Evolutionary conservation across 129 eudicot genomes (phyloP), one percentile per base, ranked within the genome.

Genomic region (Tagetes patula): DNA sequence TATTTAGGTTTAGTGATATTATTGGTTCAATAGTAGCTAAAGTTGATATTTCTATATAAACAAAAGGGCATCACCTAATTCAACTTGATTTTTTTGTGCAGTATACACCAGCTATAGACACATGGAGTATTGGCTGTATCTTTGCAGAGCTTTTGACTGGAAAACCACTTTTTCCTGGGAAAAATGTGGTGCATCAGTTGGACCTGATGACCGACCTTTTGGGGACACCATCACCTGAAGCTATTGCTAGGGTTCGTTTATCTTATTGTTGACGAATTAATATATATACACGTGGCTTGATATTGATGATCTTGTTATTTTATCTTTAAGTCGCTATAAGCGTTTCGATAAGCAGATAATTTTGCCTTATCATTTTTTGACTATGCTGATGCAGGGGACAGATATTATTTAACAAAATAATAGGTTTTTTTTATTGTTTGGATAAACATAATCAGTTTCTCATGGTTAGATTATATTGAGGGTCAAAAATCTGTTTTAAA

Each of bases 41-140:
- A 49, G 33, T 45, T 66, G 65, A 1, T 39, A 6, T 3, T 30
- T 32, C 20, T 8, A 39, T 49, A 8, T 50, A 76, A 68, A 68
- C 43, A 46, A 20, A 75, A 65, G 41, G 3, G 1, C 30, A 67
- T 33, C 5, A 8, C 30, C 14, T 39, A 1, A 62, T 14, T 40
- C 59, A 50, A 71, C 61, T 66, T 37, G 56, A 52, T 40, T 11
- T 49, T 39, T 39, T 39, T 71, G 10, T 89, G 70, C 95, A 93
- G 98, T 93, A 93, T 70, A 93, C 98, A 31, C 98, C 98, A 8
- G 98, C 98, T 53, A 89, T 93, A 59, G 98, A 93, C 49, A 93
- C 91, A 6, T 93, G 98, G 98, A 93, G 98, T 83, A 93, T 93
- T 81, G 98, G 98, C 12, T 93, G 98, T 84, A 93, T 93, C 49